Evolutionary conservation across 1,139 yeast species (phyloP).

Genomic region (Saccharomycopsis phalli): DNA sequence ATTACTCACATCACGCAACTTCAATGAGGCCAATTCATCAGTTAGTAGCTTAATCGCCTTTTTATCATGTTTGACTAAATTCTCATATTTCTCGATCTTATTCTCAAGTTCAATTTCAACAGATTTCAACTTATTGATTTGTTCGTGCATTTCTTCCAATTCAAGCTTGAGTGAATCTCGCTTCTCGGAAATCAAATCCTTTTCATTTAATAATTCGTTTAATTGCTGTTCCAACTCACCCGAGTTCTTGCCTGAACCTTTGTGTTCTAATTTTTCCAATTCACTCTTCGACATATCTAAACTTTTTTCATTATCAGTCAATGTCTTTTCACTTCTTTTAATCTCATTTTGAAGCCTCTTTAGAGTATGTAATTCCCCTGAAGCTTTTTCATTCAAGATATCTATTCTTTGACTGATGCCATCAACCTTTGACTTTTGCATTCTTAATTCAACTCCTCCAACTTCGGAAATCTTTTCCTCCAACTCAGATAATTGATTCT

Average conservation of each 20-base stretch:
- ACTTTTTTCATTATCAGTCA: conserved; percentile 37
- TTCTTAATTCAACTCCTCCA: conserved; percentile 80
- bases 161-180: conserved; percentile 32
- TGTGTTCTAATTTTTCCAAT: conserved; percentile 30
- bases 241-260: conserved; percentile 22
- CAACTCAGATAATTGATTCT: conserved; percentile 45
- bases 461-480: conserved; percentile 80
- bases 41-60: conserved; percentile 33
- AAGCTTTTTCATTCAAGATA: conserved; percentile 48
- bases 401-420: conserved; percentile 64
- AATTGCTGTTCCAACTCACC: conserved; percentile 29
- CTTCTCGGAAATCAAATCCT: conserved; percentile 24
- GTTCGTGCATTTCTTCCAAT: conserved; percentile 43
- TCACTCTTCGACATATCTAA: conserved; percentile 31
- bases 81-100: conserved; percentile 50
- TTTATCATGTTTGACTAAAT: conserved; percentile 35
- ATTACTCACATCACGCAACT: conserved; percentile 44
- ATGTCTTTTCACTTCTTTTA: conserved; percentile 41
- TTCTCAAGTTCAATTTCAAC: conserved; percentile 61
- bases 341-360: conserved; percentile 63
- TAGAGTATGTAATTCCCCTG: conserved; percentile 50
- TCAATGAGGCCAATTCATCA: conserved; percentile 33
- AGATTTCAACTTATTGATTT: conserved; percentile 55
- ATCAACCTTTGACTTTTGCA: conserved; percentile 77
- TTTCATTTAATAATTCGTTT: conserved; percentile 23